Conservation (phyloP, 2,329 filamentous ascomycete genomes). For the Talaromyces sp. region DNA sequence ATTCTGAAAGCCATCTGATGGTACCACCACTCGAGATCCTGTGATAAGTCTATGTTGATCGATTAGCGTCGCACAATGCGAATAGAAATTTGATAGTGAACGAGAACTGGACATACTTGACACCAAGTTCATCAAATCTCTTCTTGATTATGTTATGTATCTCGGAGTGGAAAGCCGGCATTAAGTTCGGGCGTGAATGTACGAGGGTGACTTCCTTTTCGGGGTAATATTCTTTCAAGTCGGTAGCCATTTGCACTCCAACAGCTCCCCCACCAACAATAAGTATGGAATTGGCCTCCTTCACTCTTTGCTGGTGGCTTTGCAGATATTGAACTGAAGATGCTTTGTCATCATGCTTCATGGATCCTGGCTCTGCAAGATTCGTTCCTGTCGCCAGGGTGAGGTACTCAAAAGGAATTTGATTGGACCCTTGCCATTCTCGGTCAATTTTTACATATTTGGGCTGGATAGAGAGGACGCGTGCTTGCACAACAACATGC, state of each 20-base stretch:
- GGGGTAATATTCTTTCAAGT: constrained; percentile 49
- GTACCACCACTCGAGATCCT: constrained; percentile 29
- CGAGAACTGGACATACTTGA: constrained; percentile 21
- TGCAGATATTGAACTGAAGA: constrained; percentile 34
- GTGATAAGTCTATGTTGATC: constrained; percentile 26
- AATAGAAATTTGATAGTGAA: neutral
- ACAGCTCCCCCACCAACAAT: constrained; percentile 51
- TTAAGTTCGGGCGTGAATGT: constrained; percentile 43
- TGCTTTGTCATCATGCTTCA: constrained; percentile 32
- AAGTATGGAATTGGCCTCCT: constrained; percentile 30
- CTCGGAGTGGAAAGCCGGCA: constrained; percentile 33
- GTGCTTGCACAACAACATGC: constrained; percentile 32
- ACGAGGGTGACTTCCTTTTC: constrained; percentile 48
- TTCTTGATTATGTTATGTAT: constrained; percentile 31
- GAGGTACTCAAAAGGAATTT: constrained; percentile 34
- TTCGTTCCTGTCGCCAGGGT: constrained; percentile 34
- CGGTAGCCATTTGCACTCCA: constrained; percentile 51
- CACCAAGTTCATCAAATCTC: constrained; percentile 34
- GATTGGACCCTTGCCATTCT: constrained; percentile 32
- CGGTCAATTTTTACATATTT: constrained; percentile 32
- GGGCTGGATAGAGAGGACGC: constrained; percentile 30
- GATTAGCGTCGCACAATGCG: neutral
- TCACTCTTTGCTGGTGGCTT: constrained; percentile 31
- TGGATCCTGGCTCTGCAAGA: constrained; percentile 33
- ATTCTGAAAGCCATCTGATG: constrained; percentile 27